phyloP scores from a whole-genome alignment of 2,329 filamentous ascomycete species.

The Xylariaceae sp. region DNA sequence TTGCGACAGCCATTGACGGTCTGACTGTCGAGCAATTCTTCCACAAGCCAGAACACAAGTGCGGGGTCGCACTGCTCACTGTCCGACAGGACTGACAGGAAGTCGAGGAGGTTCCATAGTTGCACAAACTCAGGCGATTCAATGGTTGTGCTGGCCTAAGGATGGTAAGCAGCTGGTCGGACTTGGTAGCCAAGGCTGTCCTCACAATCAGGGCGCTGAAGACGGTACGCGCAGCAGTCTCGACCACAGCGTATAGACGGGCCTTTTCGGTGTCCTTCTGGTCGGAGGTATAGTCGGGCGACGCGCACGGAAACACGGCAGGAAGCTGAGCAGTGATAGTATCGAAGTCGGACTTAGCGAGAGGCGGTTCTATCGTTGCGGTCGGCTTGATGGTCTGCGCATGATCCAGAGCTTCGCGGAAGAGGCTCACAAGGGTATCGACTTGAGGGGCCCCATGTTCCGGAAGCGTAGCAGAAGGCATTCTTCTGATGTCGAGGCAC shows the following conservation, averaged over 20 bases:
- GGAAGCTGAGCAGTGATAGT: constrained; percentile 39
- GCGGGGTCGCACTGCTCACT: constrained; percentile 70
- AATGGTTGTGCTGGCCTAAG: constrained; percentile 65
- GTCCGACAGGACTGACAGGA: constrained; percentile 82
- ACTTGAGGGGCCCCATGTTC: constrained; percentile 47
- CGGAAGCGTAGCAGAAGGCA: constrained; percentile 41
- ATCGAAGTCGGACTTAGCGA: constrained; percentile 61
- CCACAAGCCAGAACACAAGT: constrained; percentile 81
- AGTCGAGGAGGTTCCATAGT: constrained; percentile 90
- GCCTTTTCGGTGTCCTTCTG: constrained; percentile 32
- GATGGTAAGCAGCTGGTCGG: constrained; percentile 23
- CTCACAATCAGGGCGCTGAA: constrained; percentile 76
- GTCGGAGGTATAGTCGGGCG: constrained; percentile 18
- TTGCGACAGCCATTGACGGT: constrained; percentile 85
- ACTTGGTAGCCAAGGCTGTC: constrained; percentile 1
- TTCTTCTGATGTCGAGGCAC: constrained; percentile 12
- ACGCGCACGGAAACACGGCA: constrained; percentile 29
- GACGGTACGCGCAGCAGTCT: constrained; percentile 72
- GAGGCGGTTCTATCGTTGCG: constrained; percentile 61
- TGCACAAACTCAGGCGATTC: constrained; percentile 70
- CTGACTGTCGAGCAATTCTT: constrained; percentile 93
- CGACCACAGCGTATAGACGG: constrained; percentile 63
- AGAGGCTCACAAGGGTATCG: constrained; percentile 42
- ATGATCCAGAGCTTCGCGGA: constrained; percentile 50
- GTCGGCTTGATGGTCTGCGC: constrained; percentile 53